These are phyloP conservation scores for Chlorencoelia australis DNA, from an alignment of 2,329 filamentous ascomycete species.

Conservation along the genomic window DNA sequence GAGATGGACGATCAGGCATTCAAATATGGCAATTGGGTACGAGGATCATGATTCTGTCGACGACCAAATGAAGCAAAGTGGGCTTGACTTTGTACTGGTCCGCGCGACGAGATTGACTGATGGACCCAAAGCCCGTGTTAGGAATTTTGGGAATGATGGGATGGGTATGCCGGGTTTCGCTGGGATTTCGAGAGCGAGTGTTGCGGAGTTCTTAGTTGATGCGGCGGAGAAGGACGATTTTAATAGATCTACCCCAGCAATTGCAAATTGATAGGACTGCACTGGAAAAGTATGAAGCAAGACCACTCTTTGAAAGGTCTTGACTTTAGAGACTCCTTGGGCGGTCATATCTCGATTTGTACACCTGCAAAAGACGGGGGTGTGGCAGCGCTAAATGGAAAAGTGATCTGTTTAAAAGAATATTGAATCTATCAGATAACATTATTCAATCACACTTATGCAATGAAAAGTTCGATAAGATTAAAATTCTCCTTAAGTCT, in stretches of 20 bases:
- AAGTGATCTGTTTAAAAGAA: too few relatives aligned
- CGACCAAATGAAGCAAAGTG: constrained; percentile 13
- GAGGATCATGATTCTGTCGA: constrained; percentile 35
- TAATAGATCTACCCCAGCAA: constrained; percentile 36
- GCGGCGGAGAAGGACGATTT: constrained; percentile 33
- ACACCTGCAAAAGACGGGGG: too few relatives aligned
- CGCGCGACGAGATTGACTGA: constrained; percentile 11
- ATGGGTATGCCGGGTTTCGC: constrained; percentile 9
- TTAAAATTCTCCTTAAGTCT: too few relatives aligned
- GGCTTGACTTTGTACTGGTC: constrained; percentile 10
- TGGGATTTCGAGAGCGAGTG: constrained; percentile 26
- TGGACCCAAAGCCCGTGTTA: constrained; percentile 7
- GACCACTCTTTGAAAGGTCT: too few relatives aligned
- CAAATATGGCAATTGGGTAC: constrained; percentile 36
- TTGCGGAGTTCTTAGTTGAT: constrained; percentile 37
- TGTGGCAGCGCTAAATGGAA: too few relatives aligned
- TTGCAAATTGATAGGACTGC: constrained; percentile 34
- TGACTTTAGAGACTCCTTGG: too few relatives aligned
- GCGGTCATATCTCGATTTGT: too few relatives aligned
- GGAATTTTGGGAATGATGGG: constrained; percentile 11
- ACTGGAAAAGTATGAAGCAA: too few relatives aligned
- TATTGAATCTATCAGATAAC: too few relatives aligned
- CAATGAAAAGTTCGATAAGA: too few relatives aligned
- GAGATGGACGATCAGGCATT: constrained; percentile 34
- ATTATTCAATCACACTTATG: too few relatives aligned